Conservation (phyloP, 176 grass and related monocot genomes). For the Zoysia japonica region DNA sequence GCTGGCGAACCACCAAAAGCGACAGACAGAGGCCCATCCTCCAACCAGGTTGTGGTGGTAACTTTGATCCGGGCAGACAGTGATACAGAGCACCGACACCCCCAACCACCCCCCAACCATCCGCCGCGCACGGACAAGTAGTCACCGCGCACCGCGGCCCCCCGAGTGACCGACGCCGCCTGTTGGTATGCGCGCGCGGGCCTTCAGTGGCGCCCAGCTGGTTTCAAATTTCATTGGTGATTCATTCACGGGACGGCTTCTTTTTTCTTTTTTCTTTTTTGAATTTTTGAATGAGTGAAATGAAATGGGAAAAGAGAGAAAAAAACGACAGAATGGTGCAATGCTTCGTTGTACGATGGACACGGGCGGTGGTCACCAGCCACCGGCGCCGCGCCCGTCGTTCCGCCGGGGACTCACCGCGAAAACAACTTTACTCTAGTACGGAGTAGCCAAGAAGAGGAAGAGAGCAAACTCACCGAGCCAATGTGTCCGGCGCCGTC, state of each 20-base stretch:
- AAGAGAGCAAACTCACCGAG: constrained; percentile 45
- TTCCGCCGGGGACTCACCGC: background rate
- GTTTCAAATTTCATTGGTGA: constrained; percentile 25
- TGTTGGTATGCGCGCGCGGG: background rate
- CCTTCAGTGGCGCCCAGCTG: constrained; percentile 37
- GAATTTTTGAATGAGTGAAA: background rate
- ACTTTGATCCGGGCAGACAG: no score
- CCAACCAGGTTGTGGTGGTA: constrained; percentile 17
- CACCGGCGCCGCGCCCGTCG: background rate
- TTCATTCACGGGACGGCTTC: background rate
- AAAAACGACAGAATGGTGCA: background rate
- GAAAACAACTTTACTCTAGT: background rate
- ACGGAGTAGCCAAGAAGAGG: background rate
- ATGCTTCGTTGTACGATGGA: constrained; percentile 26
- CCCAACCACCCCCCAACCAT: constrained; percentile 5
- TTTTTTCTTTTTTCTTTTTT: background rate
- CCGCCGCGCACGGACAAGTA: constrained; percentile 22
- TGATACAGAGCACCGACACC: constrained; percentile 38
- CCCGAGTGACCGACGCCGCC: background rate
- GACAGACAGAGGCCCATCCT: background rate
- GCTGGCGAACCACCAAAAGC: constrained; percentile 41
- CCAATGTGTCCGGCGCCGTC: constrained; percentile 58
- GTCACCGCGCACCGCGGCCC: background rate
- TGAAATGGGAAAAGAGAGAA: background rate
- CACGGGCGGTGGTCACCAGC: constrained; percentile 16